Evolutionary conservation across 352 stramenopile genomes (phyloP).

Genomic region (Thraustochytrium aureum): DNA sequence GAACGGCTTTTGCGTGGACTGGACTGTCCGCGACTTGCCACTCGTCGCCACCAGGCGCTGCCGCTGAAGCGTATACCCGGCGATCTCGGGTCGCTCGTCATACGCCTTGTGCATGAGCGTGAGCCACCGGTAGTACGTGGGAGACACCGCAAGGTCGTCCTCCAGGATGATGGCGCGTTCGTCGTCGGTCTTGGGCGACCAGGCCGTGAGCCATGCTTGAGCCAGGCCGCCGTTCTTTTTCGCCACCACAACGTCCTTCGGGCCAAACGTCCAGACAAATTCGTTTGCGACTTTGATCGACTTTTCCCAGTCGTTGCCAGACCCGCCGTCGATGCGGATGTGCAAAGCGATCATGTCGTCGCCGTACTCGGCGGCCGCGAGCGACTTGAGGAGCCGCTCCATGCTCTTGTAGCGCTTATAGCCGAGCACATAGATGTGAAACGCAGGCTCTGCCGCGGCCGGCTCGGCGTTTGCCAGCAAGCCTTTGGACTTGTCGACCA

Average conservation of each 20-base stretch:
- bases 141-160: slow-evolving; percentile 1
- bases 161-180: slow-evolving; percentile 11
- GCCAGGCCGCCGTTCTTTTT: not conserved
- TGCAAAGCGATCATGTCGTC: not conserved
- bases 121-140: not conserved
- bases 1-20: not conserved
- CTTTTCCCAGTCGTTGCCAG: not conserved
- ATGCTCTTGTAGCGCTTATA: not conserved
- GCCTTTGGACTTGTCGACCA: too few species aligned
- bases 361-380: not conserved
- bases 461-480: too few species aligned
- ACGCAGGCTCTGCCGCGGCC: too few species aligned
- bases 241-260: not conserved
- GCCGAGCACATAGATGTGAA: not conserved
- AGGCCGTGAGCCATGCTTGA: not conserved
- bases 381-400: not conserved
- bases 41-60: not conserved
- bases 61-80: not conserved
- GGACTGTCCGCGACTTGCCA: not conserved
- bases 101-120: not conserved
- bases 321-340: not conserved
- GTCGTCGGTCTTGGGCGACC: slow-evolving; percentile 2
- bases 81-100: slow-evolving; percentile 5
- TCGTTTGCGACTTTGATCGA: not conserved
- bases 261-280: not conserved